Base-by-base conservation (phyloP, 75 land plant genomes). In the Sequoia sempervirens region DNA sequence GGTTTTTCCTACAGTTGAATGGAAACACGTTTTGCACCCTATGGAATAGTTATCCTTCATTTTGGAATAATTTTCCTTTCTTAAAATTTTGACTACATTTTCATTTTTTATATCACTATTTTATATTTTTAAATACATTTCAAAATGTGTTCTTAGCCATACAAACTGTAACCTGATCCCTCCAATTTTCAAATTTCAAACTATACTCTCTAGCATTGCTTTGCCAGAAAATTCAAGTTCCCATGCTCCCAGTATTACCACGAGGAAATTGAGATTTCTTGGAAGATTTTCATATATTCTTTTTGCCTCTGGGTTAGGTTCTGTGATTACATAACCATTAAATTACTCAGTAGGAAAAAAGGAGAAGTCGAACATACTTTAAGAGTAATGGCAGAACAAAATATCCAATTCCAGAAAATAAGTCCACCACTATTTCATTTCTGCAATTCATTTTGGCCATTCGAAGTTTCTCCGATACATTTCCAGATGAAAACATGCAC, bases 401-500 rank as follows among this genome's bases (percentile, higher is more conserved):
- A 86, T 95, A 96, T 81, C 99, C 97, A 89, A 96, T 95, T 58
- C 99, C 99, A 56, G 99, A 92, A 90, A 96, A 96, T 80, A 96
- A 85, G 80, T 96, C 99, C 74, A 95, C 95, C 66, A 96, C 83
- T 64, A 88, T 88, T 88, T 95, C 97, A 84, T 89, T 86, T 43
- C 43, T 83, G 83, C 97, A 96, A 56, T 92, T 87, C 76, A 95
- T 41, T 40, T 68, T 66, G 26, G 88, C 93, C 91, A 96, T 95
- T 28, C 97, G 92, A 37, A 90, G 85, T 87, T 94, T 95, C 86
- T 96, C 99, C 43, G 99, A 95, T 53, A 93, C 87, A 81, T 96
- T 96, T 52, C 99, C 99, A 84, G 90, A 95, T n/a, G 99, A 96
- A 82, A 96, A 96, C 99, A 96, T 96, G 86, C 99, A 96, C 81